A percentile compares a stretch with the other conserved stretches of the same genome.
Evolutionary conservation across 768 basidiomycete species (phyloP).

Genomic region (Pisolithus sp.): DNA sequence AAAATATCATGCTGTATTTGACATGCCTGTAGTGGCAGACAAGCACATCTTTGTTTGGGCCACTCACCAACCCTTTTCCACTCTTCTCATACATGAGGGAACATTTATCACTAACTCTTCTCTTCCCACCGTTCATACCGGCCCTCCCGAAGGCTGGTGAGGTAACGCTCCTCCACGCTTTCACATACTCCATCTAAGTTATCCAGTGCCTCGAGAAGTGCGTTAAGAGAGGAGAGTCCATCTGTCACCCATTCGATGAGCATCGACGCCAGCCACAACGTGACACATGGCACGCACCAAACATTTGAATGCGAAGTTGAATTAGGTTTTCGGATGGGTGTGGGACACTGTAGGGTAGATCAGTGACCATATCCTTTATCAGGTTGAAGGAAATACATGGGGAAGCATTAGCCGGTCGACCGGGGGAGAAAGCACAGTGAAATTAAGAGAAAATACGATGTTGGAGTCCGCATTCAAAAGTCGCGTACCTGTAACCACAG

Average conservation of each 20-base stretch:
- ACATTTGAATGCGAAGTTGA: conserved; percentile 98
- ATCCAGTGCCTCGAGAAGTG: conserved; percentile 67
- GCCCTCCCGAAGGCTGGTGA: conserved; percentile 46
- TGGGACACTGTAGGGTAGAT: conserved; percentile 37
- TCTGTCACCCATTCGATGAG: conserved; percentile 43
- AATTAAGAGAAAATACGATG: neutral
- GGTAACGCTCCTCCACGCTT: conserved; percentile 65
- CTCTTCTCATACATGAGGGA: neutral
- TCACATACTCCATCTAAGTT: conserved; percentile 75
- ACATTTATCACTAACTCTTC: conserved; percentile 35
- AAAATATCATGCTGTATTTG: neutral
- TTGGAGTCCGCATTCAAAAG: neutral
- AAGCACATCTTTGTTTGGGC: neutral
- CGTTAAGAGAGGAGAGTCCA: conserved; percentile 76
- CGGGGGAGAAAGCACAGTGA: conserved; percentile 12
- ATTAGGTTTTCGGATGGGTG: conserved; percentile 98
- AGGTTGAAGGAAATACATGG: neutral
- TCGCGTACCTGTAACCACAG: conserved; percentile 86
- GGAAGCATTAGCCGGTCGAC: neutral
- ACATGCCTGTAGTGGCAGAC: neutral
- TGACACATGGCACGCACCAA: conserved; percentile 56
- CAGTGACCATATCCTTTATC: neutral
- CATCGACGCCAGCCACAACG: neutral
- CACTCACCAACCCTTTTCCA: conserved; percentile 2
- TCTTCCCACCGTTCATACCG: conserved; percentile 67